These are phyloP conservation scores for Neopestalotiopsis clavispora DNA, from an alignment of 2,329 filamentous ascomycete species.

Conservation along the genomic window DNA sequence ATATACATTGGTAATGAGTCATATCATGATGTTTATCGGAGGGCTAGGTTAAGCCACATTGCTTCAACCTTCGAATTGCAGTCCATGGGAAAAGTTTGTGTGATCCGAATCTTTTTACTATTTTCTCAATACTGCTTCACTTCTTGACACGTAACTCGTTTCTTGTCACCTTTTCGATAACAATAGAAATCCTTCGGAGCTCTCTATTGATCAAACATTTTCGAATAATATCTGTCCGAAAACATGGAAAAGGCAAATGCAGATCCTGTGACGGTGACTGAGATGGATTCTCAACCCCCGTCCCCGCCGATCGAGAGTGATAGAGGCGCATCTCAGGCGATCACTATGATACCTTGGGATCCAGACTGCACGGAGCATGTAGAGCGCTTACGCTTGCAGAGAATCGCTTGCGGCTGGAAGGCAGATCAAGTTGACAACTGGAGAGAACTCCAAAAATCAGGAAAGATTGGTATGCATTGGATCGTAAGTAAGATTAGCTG, in stretches of 20 bases:
- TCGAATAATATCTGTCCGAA: neutral
- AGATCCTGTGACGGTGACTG: neutral
- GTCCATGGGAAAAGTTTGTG: neutral
- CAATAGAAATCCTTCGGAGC: too few species aligned
- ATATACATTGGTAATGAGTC: neutral
- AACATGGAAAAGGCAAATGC: neutral
- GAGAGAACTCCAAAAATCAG: slow-evolving; percentile 25
- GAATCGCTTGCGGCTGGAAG: slow-evolving; percentile 32
- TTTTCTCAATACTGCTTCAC: neutral
- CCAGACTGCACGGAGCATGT: slow-evolving; percentile 28
- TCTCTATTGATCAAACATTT: too few species aligned
- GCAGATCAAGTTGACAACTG: slow-evolving; percentile 24
- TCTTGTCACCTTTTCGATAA: too few species aligned
- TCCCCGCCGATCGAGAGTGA: neutral
- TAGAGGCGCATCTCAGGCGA: neutral
- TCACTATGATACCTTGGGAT: slow-evolving; percentile 33
- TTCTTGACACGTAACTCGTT: neutral
- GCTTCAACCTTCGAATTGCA: neutral
- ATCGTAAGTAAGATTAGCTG: slow-evolving; percentile 20
- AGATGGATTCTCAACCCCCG: neutral
- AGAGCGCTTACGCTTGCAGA: slow-evolving; percentile 28
- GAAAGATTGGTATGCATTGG: slow-evolving; percentile 23
- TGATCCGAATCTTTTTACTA: neutral
- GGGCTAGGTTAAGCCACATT: neutral
- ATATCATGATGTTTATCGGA: neutral